Base-by-base conservation (phyloP, 306 rosid species). In the Vicia villosa region DNA sequence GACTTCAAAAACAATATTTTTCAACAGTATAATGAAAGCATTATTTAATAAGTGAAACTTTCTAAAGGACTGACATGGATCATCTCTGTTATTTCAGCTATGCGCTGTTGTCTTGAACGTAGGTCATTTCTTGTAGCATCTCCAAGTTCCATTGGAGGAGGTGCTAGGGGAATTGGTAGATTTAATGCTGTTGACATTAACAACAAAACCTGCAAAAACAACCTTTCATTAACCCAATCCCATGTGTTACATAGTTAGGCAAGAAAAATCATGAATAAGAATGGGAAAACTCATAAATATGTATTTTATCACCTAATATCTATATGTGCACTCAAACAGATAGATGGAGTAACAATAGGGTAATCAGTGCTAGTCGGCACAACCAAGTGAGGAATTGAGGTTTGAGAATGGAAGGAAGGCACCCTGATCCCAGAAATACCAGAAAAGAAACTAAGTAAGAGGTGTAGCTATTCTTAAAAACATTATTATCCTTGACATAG, bases 11-110 rank as follows among this genome's bases (percentile, higher is more conserved):
- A 42, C 58, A 20, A 41, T 50, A 74, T 28, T 17, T 17, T 15
- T n/a, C 37, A 28, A 56, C 36, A 54, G 68, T 45, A 76, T 63
- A 47, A 66, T 12, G 45, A 52, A 80, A 66, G 43, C 46, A 57
- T 64, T 61, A 57, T 67, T 70, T 62, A 73, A 72, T 24, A 56
- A 24, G 67, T 42, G 61, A 66, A 43, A 63, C 13, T 57, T 77
- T 49, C 26, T 78, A 50, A 72, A 80, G 76, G 70, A 85, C 98
- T 81, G 14, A 93, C 98, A 85, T 93, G 98, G 74, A 93, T 90
- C 98, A 93, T 93, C 84, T 93, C 98, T 63, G 98, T 88, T 55
- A 93, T 89, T 87, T 93, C 98, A 54, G 98, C 98, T 66, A 93
- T 81, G 73, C 87, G 74, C 70, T 87, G 98, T 36, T 93, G 98